A percentile compares a stretch with the other conserved stretches of the same genome.
Evolutionary conservation across 1,284 basidiomycete species (phyloP).

Genomic region (Ustilago sp.): DNA sequence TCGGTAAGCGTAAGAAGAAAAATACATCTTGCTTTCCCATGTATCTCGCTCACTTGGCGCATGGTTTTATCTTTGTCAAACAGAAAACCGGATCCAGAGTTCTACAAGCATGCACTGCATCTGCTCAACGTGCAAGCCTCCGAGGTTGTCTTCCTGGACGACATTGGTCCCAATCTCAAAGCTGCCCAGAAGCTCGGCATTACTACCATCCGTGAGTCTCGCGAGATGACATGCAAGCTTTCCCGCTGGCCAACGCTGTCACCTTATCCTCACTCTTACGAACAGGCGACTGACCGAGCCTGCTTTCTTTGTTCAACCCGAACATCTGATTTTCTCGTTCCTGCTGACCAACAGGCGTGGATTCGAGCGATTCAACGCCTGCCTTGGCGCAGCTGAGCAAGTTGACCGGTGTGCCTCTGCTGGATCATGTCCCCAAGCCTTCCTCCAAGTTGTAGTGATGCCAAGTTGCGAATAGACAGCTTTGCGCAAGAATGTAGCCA

Average conservation of each 20-base stretch:
- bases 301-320: not conserved
- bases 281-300: not conserved
- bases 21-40: not conserved
- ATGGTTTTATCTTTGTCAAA: not conserved
- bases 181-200: conserved; percentile 68
- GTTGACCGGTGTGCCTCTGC: conserved; percentile 41
- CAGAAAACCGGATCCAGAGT: conserved; percentile 69
- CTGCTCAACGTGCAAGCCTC: conserved; percentile 60
- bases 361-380: conserved; percentile 40
- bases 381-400: conserved; percentile 47
- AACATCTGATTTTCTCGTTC: not conserved
- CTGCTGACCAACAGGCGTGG: conserved; percentile 34
- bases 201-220: conserved; percentile 68
- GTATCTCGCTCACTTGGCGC: not conserved
- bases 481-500: not conserved
- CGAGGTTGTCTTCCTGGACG: conserved; percentile 69
- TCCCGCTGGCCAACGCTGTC: not conserved
- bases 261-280: not conserved
- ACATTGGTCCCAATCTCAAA: conserved; percentile 69
- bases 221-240: not conserved
- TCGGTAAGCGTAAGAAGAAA: too few relatives aligned
- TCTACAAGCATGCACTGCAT: conserved; percentile 68
- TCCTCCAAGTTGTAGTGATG: conserved; percentile 33
- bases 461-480: not conserved
- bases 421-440: conserved; percentile 25